Conservation (phyloP, 2,329 filamentous ascomycete genomes). For the Dactylellina parvicollis region DNA sequence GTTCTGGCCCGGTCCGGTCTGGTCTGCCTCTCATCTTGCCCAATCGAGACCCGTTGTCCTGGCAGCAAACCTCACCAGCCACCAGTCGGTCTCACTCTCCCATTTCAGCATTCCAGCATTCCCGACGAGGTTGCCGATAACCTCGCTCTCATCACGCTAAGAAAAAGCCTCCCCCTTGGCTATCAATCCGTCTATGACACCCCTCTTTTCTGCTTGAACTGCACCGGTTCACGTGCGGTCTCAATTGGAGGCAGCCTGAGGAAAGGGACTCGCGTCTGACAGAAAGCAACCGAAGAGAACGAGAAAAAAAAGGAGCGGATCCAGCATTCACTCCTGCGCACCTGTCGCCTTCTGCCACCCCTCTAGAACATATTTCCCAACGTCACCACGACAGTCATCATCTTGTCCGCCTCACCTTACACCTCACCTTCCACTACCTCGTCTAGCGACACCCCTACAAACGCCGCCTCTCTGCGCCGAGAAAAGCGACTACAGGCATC, state of each 20-base stretch:
- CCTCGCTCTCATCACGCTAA: slow-evolving; percentile 12
- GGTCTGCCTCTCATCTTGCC: slow-evolving; percentile 14
- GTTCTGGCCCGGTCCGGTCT: neutral
- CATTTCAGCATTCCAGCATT: slow-evolving; percentile 23
- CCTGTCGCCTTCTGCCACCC: neutral
- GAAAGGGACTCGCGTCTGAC: slow-evolving; percentile 6
- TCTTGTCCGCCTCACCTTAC: slow-evolving; percentile 54
- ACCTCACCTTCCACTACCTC: slow-evolving; percentile 52
- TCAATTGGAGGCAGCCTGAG: neutral
- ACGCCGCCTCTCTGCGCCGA: slow-evolving; percentile 49
- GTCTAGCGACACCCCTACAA: slow-evolving; percentile 51
- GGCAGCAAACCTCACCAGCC: slow-evolving; percentile 50
- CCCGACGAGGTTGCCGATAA: slow-evolving; percentile 10
- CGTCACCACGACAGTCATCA: slow-evolving; percentile 47
- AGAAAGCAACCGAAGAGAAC: neutral
- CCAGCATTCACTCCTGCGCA: slow-evolving; percentile 1
- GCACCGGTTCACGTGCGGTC: slow-evolving; percentile 2
- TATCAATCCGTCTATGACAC: slow-evolving; percentile 12
- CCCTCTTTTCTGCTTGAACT: slow-evolving; percentile 3
- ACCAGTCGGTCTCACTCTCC: slow-evolving; percentile 13
- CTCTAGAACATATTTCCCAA: slow-evolving; percentile 18
- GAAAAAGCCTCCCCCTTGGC: slow-evolving; percentile 12
- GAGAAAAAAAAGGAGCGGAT: slow-evolving; percentile 11
- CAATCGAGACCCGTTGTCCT: slow-evolving; percentile 43
- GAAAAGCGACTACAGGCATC: slow-evolving; percentile 47